Evolutionary conservation across 306 rosid species (phyloP).

Genomic region (Dryas octopetala): DNA sequence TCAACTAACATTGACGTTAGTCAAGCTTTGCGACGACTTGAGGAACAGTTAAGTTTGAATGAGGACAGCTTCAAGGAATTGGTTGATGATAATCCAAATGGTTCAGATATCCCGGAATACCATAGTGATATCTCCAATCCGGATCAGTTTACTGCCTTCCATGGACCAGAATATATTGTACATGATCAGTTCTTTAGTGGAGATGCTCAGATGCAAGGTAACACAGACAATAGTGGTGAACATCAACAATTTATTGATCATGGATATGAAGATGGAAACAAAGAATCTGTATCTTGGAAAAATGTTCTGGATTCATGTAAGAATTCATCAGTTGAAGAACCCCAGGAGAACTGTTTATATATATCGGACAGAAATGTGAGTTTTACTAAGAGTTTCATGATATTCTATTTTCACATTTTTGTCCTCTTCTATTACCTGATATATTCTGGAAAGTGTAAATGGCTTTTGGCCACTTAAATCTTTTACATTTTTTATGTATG

Average conservation of each 20-base stretch:
- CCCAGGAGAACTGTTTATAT: constrained; percentile 37
- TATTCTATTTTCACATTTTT: background rate
- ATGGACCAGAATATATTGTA: constrained; percentile 35
- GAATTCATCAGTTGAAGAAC: constrained; percentile 29
- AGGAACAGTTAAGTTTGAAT: constrained; percentile 74
- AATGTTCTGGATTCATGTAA: constrained; percentile 47
- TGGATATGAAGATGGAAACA: constrained; percentile 42
- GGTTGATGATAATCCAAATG: constrained; percentile 34
- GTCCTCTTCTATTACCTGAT: background rate
- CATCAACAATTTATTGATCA: constrained; percentile 34
- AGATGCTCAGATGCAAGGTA: constrained; percentile 52
- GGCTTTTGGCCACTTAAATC: background rate
- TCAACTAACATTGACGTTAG: constrained; percentile 48
- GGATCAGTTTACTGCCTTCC: constrained; percentile 45
- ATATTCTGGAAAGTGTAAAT: background rate
- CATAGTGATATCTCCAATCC: constrained; percentile 35
- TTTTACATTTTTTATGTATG: background rate
- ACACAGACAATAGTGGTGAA: constrained; percentile 29
- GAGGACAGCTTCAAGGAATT: constrained; percentile 49
- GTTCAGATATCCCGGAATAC: constrained; percentile 35
- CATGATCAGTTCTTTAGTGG: constrained; percentile 40
- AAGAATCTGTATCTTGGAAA: constrained; percentile 49
- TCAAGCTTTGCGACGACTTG: constrained; percentile 62
- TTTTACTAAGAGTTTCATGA: constrained; percentile 26
- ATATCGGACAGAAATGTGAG: constrained; percentile 56